Conservation (phyloP, 2,329 filamentous ascomycete genomes). For the Pyrenochaeta sp. region DNA sequence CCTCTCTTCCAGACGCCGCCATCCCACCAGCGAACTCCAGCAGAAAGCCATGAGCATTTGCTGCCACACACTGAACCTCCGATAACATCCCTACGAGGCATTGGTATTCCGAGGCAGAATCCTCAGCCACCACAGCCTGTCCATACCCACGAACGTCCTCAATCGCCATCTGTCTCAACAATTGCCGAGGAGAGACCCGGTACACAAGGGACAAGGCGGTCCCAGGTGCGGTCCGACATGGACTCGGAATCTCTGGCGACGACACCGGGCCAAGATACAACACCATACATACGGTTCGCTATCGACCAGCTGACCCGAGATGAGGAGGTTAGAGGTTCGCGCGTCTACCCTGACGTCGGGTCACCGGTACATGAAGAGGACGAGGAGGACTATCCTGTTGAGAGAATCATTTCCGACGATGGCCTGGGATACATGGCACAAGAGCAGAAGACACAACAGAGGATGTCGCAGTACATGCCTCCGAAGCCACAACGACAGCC, state of each 20-base stretch:
- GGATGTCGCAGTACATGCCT: constrained; percentile 37
- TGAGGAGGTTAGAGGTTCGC: constrained; percentile 67
- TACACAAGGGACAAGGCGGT: constrained; percentile 33
- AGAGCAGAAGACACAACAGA: constrained; percentile 40
- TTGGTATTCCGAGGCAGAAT: constrained; percentile 44
- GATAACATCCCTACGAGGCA: constrained; percentile 44
- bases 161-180: constrained; percentile 41
- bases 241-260: constrained; percentile 46
- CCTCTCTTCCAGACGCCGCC: constrained; percentile 46
- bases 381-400: constrained; percentile 58
- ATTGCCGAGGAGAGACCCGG: constrained; percentile 44
- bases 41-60: constrained; percentile 50
- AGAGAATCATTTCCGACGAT: constrained; percentile 57
- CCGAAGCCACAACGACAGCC: constrained; percentile 27
- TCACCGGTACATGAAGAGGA: constrained; percentile 15
- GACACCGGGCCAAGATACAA: constrained; percentile 79
- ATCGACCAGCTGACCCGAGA: constrained; percentile 85
- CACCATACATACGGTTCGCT: constrained; percentile 87
- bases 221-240: constrained; percentile 34
- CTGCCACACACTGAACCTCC: constrained; percentile 34
- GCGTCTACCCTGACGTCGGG: constrained; percentile 54
- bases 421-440: constrained; percentile 49
- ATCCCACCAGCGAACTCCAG: constrained; percentile 44
- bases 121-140: constrained; percentile 23
- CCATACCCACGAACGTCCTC: constrained; percentile 25